Evolutionary conservation across 352 stramenopile species (phyloP), one percentile per base, ranked within the genome.

Genomic region (Phytophthora hibernalis): DNA sequence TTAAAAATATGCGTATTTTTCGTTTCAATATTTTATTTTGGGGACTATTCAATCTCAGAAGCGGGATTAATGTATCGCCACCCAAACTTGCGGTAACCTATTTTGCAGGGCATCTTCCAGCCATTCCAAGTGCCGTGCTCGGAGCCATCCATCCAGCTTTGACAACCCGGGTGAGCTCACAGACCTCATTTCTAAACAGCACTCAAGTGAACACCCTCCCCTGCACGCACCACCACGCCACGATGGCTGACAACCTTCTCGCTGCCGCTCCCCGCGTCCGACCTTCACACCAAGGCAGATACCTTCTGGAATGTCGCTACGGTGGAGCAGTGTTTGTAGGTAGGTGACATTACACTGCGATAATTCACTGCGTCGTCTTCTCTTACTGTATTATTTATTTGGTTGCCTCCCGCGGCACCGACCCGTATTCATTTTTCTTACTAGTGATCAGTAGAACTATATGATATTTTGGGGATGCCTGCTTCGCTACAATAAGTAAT

Each of bases 261-360:
- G 31, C 55, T 55, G 35, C 44, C 15, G 2, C 33, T 24, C 30
- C 55, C 44, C 30, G 10, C 4, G 16, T 11, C 35, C 24, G 0
- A 52, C 45, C 22, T 64, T 51, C n/a, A 43, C 33, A 21, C 47
- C 56, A 4, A 56, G 35, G 44, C 45, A 64, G 45, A 43, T 11
- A 44, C 49, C 2, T 22, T 21, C 31, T 56, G 50, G 50, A 20
- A 37, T 47, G 33, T 47, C 10, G 20, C 33, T 7, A 47, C 33
- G 4, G 31, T 47, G 12, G 50, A 57, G 13, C 33, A 38, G 33
- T 38, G 33, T 12, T 31, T 31, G 28, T 31, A 31, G 28, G 28
- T 31, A 31, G 28, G 7, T 31, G 5, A 31, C 28, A 4, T 31
- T 4, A 11, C 7, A 31, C 28, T 31, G 28, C 28, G 10, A 7